Base-by-base conservation (phyloP, 2,329 filamentous ascomycete genomes). In the Venturia effusa region DNA sequence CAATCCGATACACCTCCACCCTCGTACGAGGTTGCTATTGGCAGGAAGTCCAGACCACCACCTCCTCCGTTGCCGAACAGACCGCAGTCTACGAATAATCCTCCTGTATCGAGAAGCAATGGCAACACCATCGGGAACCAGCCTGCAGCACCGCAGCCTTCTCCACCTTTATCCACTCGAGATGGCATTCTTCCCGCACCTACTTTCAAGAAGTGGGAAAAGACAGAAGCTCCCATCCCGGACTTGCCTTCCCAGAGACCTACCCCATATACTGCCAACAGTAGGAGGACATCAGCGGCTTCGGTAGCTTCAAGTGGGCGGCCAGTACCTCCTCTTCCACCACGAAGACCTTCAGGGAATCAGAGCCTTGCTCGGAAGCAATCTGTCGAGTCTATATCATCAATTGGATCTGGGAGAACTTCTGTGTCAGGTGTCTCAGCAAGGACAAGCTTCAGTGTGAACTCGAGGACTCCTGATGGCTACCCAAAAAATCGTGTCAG, bases 171-270 rank as follows among this genome's bases (percentile, higher is more conserved):
- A 10, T n/a, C 59, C 37, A 27, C 59, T 7, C 13, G 61, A 17
- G 45, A 57, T 17, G 34, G 24, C 37, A 32, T 66, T n/a, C 63
- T 66, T 41, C 62, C 64, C 15, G 40, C 64, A 41, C 64, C 64
- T 24, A 54, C 11, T 15, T 32, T 66, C 51, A 61, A 61, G 27
- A 60, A 59, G 37, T 59, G 61, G 61, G 61, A 63, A 32, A 40
- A 40, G 43, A 61, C 37, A 15, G 64, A 66, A 37, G 15, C 34
- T 30, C 24, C 59, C 57, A 73, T 73, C 6, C 80, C 79, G n/a
- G 71, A 77, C n/a, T 73, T 83, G 24, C 82, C 82, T 48, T 76
- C 76, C 11, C 76, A 79, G 59, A 71, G 73, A 65, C 74, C 76
- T 32, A n/a, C 51, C 32, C 51, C 32, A 30, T 7, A 70, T 72